Percentiles rank a stretch among this genome's conserved stretches.
Evolutionary conservation across 2,329 filamentous ascomycete genomes (phyloP).

Genomic region (Phyllachora maydis): DNA sequence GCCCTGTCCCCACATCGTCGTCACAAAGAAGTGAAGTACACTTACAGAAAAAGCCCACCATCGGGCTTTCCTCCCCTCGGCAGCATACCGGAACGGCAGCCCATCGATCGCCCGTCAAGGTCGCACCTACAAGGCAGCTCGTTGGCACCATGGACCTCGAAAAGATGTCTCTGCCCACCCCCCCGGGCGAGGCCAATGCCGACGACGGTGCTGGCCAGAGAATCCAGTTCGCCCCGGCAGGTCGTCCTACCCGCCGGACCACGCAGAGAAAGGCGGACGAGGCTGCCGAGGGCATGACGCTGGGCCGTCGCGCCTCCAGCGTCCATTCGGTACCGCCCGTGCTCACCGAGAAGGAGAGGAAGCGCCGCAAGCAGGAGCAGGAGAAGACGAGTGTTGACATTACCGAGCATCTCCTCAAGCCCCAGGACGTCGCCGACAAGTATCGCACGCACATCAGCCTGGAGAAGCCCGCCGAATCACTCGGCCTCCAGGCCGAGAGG

Average conservation of each 20-base stretch:
- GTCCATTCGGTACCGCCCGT: slow-evolving; percentile 3
- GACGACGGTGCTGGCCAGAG: not conserved
- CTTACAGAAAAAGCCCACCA: no score
- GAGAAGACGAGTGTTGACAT: slow-evolving; percentile 4
- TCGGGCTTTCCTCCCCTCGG: no score
- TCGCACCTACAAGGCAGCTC: no score
- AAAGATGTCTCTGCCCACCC: no score
- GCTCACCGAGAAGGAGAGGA: slow-evolving; percentile 2
- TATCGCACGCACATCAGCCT: slow-evolving; percentile 4
- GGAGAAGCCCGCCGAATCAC: slow-evolving; percentile 2
- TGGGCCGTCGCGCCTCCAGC: not conserved
- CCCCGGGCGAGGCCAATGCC: no score
- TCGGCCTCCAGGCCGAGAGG: slow-evolving; percentile 2
- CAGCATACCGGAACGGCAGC: no score
- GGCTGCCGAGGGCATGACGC: not conserved
- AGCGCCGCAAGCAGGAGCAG: slow-evolving; percentile 2
- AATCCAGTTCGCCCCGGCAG: slow-evolving; percentile 1
- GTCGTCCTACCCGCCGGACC: not conserved
- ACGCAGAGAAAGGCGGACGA: not conserved
- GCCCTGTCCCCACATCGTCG: no score
- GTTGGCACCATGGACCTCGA: no score
- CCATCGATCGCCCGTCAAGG: no score
- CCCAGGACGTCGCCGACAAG: slow-evolving; percentile 2
- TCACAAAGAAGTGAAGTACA: no score
- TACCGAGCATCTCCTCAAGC: slow-evolving; percentile 4